Evolutionary conservation across 352 stramenopile genomes (phyloP).

Genomic region (Pythium sukuiense): DNA sequence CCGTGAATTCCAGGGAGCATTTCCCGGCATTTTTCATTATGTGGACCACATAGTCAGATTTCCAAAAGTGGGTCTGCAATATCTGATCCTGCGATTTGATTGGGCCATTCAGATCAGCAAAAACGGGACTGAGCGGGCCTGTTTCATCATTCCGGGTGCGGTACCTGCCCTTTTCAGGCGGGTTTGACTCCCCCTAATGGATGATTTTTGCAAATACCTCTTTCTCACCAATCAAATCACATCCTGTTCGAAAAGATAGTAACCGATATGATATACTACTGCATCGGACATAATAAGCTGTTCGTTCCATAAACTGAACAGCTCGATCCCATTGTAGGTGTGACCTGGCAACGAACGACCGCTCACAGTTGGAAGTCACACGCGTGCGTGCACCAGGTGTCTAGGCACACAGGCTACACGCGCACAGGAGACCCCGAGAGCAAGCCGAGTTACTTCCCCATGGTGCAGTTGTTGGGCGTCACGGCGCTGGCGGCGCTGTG

Average conservation of each 20-base stretch:
- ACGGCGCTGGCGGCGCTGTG: constrained; percentile 30
- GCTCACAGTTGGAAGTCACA: background rate
- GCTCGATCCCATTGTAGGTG: background rate
- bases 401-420: background rate
- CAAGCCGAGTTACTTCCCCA: background rate
- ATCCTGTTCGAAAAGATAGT: too few relatives aligned
- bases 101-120: too few relatives aligned
- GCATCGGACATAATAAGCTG: background rate
- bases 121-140: too few relatives aligned
- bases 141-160: too few relatives aligned
- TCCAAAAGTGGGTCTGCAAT: too few relatives aligned
- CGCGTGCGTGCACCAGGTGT: background rate
- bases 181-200: too few relatives aligned
- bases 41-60: too few relatives aligned
- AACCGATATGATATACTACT: background rate
- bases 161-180: background rate
- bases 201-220: too few relatives aligned
- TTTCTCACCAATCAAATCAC: too few relatives aligned
- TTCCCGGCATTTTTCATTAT: too few relatives aligned
- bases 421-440: background rate
- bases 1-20: too few relatives aligned
- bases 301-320: constrained; percentile 7
- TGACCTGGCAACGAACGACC: background rate
- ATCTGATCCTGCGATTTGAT: too few relatives aligned
- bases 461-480: constrained; percentile 28